Evolutionary conservation across 2,329 filamentous ascomycete species (phyloP), one percentile per base, ranked within the genome.

Genomic region (Zymoseptoria crescenta): DNA sequence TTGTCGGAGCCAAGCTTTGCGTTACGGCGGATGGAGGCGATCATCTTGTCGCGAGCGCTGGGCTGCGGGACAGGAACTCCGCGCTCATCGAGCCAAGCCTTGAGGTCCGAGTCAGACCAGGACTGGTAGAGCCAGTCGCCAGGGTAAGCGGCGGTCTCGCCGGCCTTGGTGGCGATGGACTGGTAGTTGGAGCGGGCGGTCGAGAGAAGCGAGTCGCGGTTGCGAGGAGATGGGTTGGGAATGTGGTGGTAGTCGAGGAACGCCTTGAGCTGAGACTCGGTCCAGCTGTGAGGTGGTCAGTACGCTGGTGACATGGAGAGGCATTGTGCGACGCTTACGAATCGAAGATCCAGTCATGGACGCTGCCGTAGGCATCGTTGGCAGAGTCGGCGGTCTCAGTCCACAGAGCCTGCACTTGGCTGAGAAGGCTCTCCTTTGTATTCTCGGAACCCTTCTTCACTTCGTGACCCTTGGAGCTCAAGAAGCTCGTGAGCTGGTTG

Each of bases 81-180:
- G 66, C 91, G 85, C 66, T 87, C 87, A 69, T 97, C 94, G 52
- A 96, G 87, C 88, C 89, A 99, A 65, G 89, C 83, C 80, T 97
- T 97, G 63, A 96, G 78, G 54, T 96, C 93, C 65, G 92, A 96
- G 65, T 96, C 89, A 56, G 89, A 87, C 94, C 94, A 99, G 7
- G 87, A 81, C 61, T 86, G 82, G 72, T 96, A 99, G 50, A 97
- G 79, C 94, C 94, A 97, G 77, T 96, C 85, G 48, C 94, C 94
- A 35, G 94, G 94, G 71, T 97, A 97, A n/a, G 85, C 77, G 56
- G 84, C 78, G 13, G 90, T 87, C 76, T 96, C 87, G 61, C 89
- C 89, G 57, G 80, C 74, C 74, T 86, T 87, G 75, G 90, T 86
- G 16, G 93, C 91, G 59, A 86, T 76, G 1, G 83, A 76, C 67